Base-by-base conservation (phyloP, 257 asterid species). In the Asclepias syriaca region DNA sequence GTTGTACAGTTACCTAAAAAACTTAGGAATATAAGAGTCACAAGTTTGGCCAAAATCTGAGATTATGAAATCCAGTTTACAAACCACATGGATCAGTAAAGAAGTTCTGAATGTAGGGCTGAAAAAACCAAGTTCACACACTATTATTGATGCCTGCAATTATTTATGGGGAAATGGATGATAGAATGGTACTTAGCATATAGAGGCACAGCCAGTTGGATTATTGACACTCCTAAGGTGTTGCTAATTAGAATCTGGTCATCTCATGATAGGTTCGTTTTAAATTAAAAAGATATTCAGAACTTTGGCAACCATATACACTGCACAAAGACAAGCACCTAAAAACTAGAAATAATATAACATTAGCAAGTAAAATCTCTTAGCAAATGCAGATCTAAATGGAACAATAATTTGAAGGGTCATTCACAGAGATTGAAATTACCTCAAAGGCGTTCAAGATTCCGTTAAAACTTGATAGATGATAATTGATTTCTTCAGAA, bases 361-460 rank as follows among this genome's bases (percentile, higher is more conserved):
- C 57, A 51, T 3, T 51, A 51, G 65, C 40, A 21, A 55, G 9
- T 18, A 14, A 5, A 2, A 3, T 51, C 40, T 55, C 65, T 18
- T 66, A 64, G 58, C 19, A 34, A 14, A 70, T 9, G 15, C 55
- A 55, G n/a, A 76, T 14, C 60, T 32, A 14, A 27, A 67, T 54
- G 51, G 74, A 34, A 56, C 68, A 70, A 54, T 56, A 65, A 24
- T 51, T 43, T 58, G 69, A 24, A 70, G 60, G 9, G 48, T 6
- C 57, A 68, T 27, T 66, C 39, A 54, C 39, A 70, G 67, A 79
- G 61, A 68, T 65, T 60, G 21, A 68, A 72, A 63, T 51, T 84
- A 91, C 98, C 98, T 85, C 95, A 80, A 93, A 93, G 73, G 84
- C 54, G 29, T 84, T 93, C 77, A 93, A 75, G 79, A 93, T 84